Percentiles rank a stretch among this genome's conserved stretches.
Conservation (phyloP, 257 asterid species). For the Petunia secreta region DNA sequence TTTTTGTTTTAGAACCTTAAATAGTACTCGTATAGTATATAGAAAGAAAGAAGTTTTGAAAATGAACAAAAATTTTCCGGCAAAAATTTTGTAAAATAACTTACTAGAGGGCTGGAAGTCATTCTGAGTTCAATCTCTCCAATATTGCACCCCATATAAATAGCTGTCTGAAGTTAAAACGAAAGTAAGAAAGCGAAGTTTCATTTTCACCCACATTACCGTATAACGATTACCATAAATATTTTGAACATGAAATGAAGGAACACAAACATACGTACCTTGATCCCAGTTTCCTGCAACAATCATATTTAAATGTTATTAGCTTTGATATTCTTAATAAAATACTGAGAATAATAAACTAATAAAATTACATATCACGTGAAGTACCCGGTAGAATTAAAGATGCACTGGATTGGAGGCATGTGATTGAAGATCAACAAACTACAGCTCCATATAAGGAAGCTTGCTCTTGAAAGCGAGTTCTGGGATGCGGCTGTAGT, state of each 20-base stretch:
- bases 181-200: not conserved
- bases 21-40: not conserved
- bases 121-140: constrained; percentile 90
- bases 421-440: constrained; percentile 46
- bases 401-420: constrained; percentile 54
- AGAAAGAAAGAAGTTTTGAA: not conserved
- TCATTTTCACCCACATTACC: not conserved
- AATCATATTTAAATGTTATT: not conserved
- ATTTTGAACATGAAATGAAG: not conserved
- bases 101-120: constrained; percentile 52
- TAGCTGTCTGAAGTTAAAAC: constrained; percentile 44
- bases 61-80: not conserved
- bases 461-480: constrained; percentile 57
- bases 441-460: constrained; percentile 60
- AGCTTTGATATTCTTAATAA: not conserved
- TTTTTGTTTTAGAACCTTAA: not conserved
- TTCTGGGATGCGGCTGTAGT: constrained; percentile 70
- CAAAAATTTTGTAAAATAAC: not conserved
- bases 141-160: constrained; percentile 68
- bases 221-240: not conserved
- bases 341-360: not conserved
- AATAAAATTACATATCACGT: not conserved
- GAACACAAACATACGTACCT: constrained; percentile 63
- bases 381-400: constrained; percentile 62
- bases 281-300: constrained; percentile 80